A percentile compares a stretch with the other conserved stretches of the same genome.
These are phyloP conservation scores for Aureobasidium sp. DNA, from an alignment of 2,329 filamentous ascomycete genomes.

Conservation along the genomic window DNA sequence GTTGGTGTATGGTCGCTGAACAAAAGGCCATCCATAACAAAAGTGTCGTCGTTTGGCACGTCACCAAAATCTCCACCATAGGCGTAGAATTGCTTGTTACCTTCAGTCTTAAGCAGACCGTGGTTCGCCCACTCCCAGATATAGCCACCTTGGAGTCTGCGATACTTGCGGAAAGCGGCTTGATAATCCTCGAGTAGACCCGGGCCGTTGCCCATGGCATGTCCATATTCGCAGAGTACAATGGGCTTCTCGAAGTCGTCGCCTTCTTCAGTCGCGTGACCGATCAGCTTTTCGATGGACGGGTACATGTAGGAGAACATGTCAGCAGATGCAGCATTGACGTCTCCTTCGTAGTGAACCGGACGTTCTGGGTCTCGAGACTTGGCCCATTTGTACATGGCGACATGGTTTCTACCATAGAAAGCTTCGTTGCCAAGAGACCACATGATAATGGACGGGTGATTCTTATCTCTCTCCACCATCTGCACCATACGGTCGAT, in stretches of 20 bases:
- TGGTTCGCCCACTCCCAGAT: constrained; percentile 41
- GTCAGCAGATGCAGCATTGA: constrained; percentile 50
- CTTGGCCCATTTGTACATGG: constrained; percentile 58
- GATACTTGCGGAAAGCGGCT: constrained; percentile 51
- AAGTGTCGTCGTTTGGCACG: constrained; percentile 32
- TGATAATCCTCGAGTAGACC: constrained; percentile 62
- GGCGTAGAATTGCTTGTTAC: constrained; percentile 31
- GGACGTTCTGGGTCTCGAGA: constrained; percentile 48
- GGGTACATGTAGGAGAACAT: constrained; percentile 64
- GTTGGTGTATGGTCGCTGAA: constrained; percentile 33
- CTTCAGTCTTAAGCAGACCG: constrained; percentile 31
- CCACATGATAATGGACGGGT: constrained; percentile 64
- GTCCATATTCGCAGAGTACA: constrained; percentile 46
- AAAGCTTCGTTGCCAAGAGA: constrained; percentile 66
- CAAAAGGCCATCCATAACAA: constrained; percentile 37
- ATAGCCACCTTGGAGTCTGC: constrained; percentile 54
- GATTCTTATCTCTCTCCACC: constrained; percentile 61
- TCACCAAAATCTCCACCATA: constrained; percentile 38
- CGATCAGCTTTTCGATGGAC: constrained; percentile 41
- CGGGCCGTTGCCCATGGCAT: constrained; percentile 68
- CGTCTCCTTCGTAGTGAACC: constrained; percentile 60
- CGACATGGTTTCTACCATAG: constrained; percentile 58
- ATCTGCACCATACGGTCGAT: constrained; percentile 57
- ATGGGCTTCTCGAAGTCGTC: constrained; percentile 41
- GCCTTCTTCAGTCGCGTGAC: constrained; percentile 33